Evolutionary conservation across 2,329 filamentous ascomycete species (phyloP).

Genomic region (Claviceps arundinis): DNA sequence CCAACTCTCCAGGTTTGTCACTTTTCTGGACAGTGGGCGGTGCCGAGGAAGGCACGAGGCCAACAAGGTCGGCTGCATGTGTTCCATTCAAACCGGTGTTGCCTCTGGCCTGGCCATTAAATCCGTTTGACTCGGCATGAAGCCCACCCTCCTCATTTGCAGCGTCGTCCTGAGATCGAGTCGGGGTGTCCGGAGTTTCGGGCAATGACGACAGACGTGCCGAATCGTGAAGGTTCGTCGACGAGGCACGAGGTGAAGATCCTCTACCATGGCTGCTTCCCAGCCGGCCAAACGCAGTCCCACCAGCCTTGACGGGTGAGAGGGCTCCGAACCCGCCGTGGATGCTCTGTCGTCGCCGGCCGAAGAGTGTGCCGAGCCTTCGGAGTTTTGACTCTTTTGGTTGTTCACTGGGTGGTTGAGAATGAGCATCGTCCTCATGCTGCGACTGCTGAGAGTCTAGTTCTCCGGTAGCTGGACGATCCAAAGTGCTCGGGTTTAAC

Average conservation of each 20-base stretch:
- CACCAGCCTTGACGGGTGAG: constrained; percentile 38
- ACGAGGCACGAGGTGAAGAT: constrained; percentile 45
- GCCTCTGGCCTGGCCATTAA: constrained; percentile 18
- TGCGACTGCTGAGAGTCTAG: constrained; percentile 4
- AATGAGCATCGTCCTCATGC: constrained; percentile 4
- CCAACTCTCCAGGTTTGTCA: constrained; percentile 23
- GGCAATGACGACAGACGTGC: constrained; percentile 42
- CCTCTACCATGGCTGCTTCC: constrained; percentile 48
- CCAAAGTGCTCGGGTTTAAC: neutral
- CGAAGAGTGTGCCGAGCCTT: constrained; percentile 56
- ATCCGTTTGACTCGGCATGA: constrained; percentile 34
- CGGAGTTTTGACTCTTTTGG: constrained; percentile 40
- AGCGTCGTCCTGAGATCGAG: constrained; percentile 14
- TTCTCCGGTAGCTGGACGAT: constrained; percentile 4
- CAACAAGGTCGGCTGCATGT: constrained; percentile 31
- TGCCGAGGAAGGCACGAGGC: constrained; percentile 37
- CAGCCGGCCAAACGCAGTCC: constrained; percentile 44
- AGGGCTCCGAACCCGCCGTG: constrained; percentile 46
- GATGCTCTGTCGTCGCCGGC: constrained; percentile 50
- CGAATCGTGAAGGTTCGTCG: constrained; percentile 43
- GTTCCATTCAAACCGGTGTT: constrained; percentile 35
- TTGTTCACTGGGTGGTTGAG: constrained; percentile 5
- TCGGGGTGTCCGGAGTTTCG: constrained; percentile 37
- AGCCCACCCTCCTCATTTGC: constrained; percentile 12
- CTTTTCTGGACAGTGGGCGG: constrained; percentile 34